Evolutionary conservation across 1,284 basidiomycete genomes (phyloP).

Genomic region (Ganoderma boninense): DNA sequence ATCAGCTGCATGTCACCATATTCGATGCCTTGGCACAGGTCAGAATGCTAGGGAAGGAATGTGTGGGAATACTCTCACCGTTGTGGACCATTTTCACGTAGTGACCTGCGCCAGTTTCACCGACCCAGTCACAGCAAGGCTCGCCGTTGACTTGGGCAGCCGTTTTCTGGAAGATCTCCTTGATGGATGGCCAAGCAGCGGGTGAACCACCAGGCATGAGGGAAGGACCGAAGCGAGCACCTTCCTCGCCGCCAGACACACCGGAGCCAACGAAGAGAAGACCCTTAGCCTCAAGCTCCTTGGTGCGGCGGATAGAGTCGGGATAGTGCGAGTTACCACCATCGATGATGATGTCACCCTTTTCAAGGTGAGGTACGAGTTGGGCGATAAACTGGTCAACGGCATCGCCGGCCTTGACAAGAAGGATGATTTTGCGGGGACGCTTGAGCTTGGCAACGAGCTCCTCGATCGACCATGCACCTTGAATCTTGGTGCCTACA

Average conservation of each 20-base stretch:
- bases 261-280: conserved; percentile 98
- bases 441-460: conserved; percentile 82
- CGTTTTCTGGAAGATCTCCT: conserved; percentile 99
- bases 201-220: conserved; percentile 99
- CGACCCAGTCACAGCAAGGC: conserved; percentile 99
- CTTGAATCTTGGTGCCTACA: conserved; percentile 92
- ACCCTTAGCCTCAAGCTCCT: conserved; percentile 95
- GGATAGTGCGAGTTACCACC: conserved; percentile 99
- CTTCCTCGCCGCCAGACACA: conserved; percentile 99
- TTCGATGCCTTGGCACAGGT: conserved; percentile 79
- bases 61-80: conserved; percentile 58
- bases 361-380: conserved; percentile 75
- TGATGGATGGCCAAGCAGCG: conserved; percentile 96
- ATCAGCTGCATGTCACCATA: conserved; percentile 99
- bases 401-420: conserved; percentile 90
- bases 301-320: conserved; percentile 94
- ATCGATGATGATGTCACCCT: conserved; percentile 96
- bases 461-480: conserved; percentile 95
- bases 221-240: conserved; percentile 96
- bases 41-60: conserved; percentile 22
- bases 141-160: conserved; percentile 96
- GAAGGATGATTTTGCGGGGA: conserved; percentile 93
- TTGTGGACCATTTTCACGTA: conserved; percentile 99
- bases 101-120: conserved; percentile 93
- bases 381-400: conserved; percentile 83